These are phyloP conservation scores for Pseudognaphalium luteoalbum DNA, from an alignment of 129 eudicot genomes.

Conservation along the genomic window DNA sequence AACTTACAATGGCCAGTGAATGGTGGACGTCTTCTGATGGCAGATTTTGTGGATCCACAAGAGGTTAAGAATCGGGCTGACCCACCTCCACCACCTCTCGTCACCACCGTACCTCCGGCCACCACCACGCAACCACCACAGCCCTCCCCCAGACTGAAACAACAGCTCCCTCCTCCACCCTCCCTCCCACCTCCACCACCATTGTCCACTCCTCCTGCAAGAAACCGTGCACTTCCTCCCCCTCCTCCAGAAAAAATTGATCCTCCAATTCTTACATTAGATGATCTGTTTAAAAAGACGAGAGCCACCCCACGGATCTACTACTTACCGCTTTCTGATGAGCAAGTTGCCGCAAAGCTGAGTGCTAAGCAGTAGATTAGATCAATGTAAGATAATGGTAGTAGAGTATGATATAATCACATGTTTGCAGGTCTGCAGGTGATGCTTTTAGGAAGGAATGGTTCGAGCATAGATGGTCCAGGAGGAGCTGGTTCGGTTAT, in stretches of 20 bases:
- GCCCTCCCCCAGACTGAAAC: constrained; percentile 28
- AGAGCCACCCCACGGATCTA: constrained; percentile 91
- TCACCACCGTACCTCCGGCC: constrained; percentile 31
- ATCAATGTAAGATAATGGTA: constrained; percentile 41
- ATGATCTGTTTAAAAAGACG: constrained; percentile 88
- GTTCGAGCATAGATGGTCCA: constrained; percentile 36
- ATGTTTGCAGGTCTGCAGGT: constrained; percentile 91
- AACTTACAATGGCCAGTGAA: constrained; percentile 92
- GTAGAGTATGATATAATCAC: constrained; percentile 63
- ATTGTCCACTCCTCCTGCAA: constrained; percentile 44
- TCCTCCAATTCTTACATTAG: constrained; percentile 82
- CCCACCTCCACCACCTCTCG: constrained; percentile 51
- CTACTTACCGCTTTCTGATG: constrained; percentile 86
- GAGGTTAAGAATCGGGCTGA: constrained; percentile 76
- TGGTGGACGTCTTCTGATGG: constrained; percentile 77
- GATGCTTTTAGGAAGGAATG: constrained; percentile 51
- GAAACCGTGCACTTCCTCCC: constrained; percentile 47
- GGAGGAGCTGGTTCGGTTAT: constrained; percentile 46
- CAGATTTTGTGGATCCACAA: constrained; percentile 92
- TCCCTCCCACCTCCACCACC: constrained; percentile 46
- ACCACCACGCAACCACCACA: constrained; percentile 24
- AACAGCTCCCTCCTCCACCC: constrained; percentile 31
- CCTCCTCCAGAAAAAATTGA: constrained; percentile 61
- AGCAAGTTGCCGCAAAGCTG: constrained; percentile 67
- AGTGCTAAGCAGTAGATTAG: constrained; percentile 54